Evolutionary conservation across 176 grass and related monocot genomes (phyloP), one percentile per base, ranked within the genome.

Genomic region (Avena eriantha): DNA sequence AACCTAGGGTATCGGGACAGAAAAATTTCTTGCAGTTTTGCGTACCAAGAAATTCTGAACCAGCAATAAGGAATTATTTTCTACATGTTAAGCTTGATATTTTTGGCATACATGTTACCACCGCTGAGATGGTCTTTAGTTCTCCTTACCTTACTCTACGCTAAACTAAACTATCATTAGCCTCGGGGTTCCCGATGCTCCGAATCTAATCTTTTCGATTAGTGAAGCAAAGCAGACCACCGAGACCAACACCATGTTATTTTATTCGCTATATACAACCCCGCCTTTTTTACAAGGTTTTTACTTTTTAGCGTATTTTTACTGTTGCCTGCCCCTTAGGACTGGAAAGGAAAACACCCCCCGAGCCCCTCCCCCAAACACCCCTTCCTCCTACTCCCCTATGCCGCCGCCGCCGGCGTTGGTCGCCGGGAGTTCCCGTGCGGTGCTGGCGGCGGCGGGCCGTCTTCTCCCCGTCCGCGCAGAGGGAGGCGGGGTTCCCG

Each of bases 201-300:
- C 80, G 87, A 86, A 92, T 86, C 87, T 83, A 86, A 87, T 66
- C 26, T 87, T 92, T 86, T 89, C 69, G 41, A 84, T 83, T 92
- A 92, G 80, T 86, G 79, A 84, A 89, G 26, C 63, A 66, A 66
- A 66, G 63, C 26, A 89, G 79, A 76, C 53, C 49, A 70, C 58
- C 76, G 16, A 33, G 63, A 66, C 63, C 14, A 33, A 76, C 82
- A 80, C 83, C 7, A 39, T 41, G 79, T 80, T 87, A 29, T 89
- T 84, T 73, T 87, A 87, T 88, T 81, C 77, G 47, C 81, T 78
- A 55, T 78, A 55, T 56, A 66, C 14, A 24, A 66, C 26, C 26
- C 16, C 12, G 1, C 1, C 39, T 7, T 41, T 31, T 31, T 65
- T 65, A 26, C 23, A 26, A 63, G 60, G 60, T 61, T 61, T 23